Percentiles rank a stretch among this genome's conserved stretches.
These are phyloP conservation scores for Asterophora lycoperdoides DNA, from an alignment of 768 basidiomycete genomes.

Conservation along the genomic window DNA sequence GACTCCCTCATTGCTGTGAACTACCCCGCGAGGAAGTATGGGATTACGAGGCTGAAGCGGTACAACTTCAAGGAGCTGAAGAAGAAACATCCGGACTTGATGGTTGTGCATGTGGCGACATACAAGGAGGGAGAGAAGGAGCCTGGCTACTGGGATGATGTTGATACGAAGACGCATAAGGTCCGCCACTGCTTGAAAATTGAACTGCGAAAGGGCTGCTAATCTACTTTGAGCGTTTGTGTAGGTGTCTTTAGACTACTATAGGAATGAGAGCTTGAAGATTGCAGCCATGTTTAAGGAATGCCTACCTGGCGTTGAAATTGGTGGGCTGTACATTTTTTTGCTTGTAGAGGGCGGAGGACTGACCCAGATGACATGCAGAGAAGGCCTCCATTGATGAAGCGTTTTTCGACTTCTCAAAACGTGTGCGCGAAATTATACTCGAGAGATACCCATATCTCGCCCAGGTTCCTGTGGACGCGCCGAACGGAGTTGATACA, in stretches of 20 bases:
- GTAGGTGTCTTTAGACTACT: slow-evolving; percentile 89
- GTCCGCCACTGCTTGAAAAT: slow-evolving; percentile 31
- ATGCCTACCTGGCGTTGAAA: slow-evolving; percentile 69
- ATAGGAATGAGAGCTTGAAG: slow-evolving; percentile 86
- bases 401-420: slow-evolving; percentile 90
- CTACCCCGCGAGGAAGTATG: slow-evolving; percentile 89
- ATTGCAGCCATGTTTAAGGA: slow-evolving; percentile 82
- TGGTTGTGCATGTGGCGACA: slow-evolving; percentile 91
- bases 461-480: slow-evolving; percentile 59
- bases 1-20: slow-evolving; percentile 89
- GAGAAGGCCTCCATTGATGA: slow-evolving; percentile 99
- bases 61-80: slow-evolving; percentile 62
- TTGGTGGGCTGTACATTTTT: slow-evolving; percentile 46
- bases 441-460: slow-evolving; percentile 77
- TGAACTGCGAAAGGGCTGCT: neutral
- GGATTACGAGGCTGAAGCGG: slow-evolving; percentile 89
- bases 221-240: neutral
- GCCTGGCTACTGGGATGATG: slow-evolving; percentile 89
- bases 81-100: slow-evolving; percentile 79
- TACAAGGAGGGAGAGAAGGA: slow-evolving; percentile 84
- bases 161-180: slow-evolving; percentile 90
- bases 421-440: slow-evolving; percentile 70
- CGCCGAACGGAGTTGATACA: slow-evolving; percentile 68
- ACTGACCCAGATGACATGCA: slow-evolving; percentile 23
- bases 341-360: neutral